phyloP scores from a whole-genome alignment of 2,329 filamentous ascomycete genomes.

The Aspergillus sojae region DNA sequence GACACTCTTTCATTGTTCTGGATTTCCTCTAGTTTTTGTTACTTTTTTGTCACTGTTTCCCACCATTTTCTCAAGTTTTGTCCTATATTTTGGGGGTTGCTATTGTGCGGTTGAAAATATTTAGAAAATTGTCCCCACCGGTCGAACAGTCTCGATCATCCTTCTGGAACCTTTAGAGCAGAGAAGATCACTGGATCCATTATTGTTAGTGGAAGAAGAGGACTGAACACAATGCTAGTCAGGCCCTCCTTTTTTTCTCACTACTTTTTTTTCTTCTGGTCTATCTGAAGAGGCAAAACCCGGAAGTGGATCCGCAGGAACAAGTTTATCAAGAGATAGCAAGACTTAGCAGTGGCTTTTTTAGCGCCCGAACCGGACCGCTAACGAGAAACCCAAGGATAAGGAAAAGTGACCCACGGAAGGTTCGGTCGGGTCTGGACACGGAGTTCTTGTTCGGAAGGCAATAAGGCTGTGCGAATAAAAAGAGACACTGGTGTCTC shows the following conservation, averaged over 20 bases:
- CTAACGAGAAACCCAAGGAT: conserved; percentile 8
- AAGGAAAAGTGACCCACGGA: conserved; percentile 11
- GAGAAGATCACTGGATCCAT: conserved; percentile 9
- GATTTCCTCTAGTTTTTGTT: neutral
- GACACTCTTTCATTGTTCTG: neutral
- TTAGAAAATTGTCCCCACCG: neutral
- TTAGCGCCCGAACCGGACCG: conserved; percentile 24
- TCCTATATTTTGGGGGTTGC: neutral
- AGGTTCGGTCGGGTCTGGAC: conserved; percentile 14
- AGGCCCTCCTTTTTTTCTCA: conserved; percentile 1
- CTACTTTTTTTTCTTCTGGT: neutral
- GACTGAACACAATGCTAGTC: conserved; percentile 1
- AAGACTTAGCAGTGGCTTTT: neutral
- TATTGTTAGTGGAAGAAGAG: neutral
- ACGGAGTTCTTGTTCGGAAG: conserved; percentile 1
- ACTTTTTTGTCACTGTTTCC: neutral
- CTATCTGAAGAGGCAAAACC: conserved; percentile 15
- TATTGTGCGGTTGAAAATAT: neutral
- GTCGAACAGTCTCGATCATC: conserved; percentile 15
- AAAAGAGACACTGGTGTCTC: neutral
- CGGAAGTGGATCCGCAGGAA: conserved; percentile 15
- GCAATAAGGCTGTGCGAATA: conserved; percentile 5
- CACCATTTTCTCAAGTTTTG: neutral
- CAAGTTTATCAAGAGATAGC: conserved; percentile 12
- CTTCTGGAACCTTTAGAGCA: conserved; percentile 19